phyloP scores from a whole-genome alignment of 2,329 filamentous ascomycete species.

The Coniella lustricola region DNA sequence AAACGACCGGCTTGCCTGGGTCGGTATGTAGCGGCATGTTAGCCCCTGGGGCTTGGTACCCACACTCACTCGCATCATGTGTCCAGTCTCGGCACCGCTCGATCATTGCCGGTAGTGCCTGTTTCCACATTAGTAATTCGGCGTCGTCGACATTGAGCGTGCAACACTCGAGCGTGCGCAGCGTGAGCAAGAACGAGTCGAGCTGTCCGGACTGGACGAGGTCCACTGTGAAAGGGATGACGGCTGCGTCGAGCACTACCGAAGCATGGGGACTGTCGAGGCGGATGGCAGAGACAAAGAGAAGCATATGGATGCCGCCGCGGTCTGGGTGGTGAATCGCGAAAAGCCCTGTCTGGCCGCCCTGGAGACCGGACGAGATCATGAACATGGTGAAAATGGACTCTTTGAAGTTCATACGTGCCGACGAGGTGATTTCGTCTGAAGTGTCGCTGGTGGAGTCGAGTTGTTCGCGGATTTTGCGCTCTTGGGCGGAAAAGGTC shows the following conservation, averaged over 20 bases:
- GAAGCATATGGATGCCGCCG: constrained; percentile 33
- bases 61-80: constrained; percentile 33
- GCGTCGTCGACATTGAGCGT: constrained; percentile 38
- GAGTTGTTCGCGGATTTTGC: constrained; percentile 25
- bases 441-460: constrained; percentile 12
- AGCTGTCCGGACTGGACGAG: constrained; percentile 27
- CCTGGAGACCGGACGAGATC: constrained; percentile 38
- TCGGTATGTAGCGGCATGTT: constrained; percentile 33
- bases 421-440: constrained; percentile 25
- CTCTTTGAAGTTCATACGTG: constrained; percentile 41
- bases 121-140: constrained; percentile 51
- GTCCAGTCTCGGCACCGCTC: constrained; percentile 44
- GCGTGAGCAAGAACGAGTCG: constrained; percentile 31
- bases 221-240: constrained; percentile 34
- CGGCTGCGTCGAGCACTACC: constrained; percentile 40
- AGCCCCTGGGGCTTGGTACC: constrained; percentile 31
- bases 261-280: constrained; percentile 36
- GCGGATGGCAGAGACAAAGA: constrained; percentile 36
- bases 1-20: constrained; percentile 32
- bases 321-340: constrained; percentile 29
- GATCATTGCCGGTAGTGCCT: constrained; percentile 33
- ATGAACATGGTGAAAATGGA: constrained; percentile 41
- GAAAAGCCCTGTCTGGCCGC: constrained; percentile 37
- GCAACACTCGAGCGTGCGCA: constrained; percentile 30
- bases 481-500: constrained; percentile 37